Base-by-base conservation (phyloP, 257 asterid species). In the Primulina eburnea region DNA sequence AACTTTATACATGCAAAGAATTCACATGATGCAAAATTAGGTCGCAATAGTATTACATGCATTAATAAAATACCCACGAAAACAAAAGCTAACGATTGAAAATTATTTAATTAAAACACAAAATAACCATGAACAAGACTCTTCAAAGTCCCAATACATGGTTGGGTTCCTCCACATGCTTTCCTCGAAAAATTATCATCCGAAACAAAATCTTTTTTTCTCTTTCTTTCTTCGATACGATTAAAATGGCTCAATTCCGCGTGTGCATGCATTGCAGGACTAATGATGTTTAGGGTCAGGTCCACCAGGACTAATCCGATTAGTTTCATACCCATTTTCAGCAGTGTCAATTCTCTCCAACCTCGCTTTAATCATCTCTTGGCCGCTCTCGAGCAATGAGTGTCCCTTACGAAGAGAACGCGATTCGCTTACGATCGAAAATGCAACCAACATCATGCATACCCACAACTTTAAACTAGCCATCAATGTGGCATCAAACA, bases 211-310 rank as follows among this genome's bases (percentile, higher is more conserved):
- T 28, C 4, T 28, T 28, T 28, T 2, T 2, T 3, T 28, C 4
- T 9, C 20, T 33, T 30, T 28, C 30, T 59, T 8, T 18, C 8
- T 0, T 3, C 2, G 18, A 40, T 11, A 6, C 5, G 12, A 10
- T 40, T 2, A 40, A 40, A 40, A 10, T 40, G 0, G n/a, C 52
- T 3, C 52, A 3, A 40, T 40, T 10, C n/a, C n/a, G 53, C 53
- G 6, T 35, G 40, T 8, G 10, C 2, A 4, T 43, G 53, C n/a
- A 43, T 43, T 43, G 20, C 56, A 5, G 7, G 8, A 29, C 24
- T 59, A 82, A 74, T 83, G 88, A 67, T 83, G 88, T 50, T 47
- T 71, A 5, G 83, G 83, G 37, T 83, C 88, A 9, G 88, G 85
- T 53, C 88, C 88, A 2, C 72, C 77, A 0, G 88, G 88, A 2